Percentiles rank a stretch among this genome's conserved stretches.
Evolutionary conservation across 1,139 yeast species (phyloP).

Genomic region (Lodderomyces pseudojiufengensis): DNA sequence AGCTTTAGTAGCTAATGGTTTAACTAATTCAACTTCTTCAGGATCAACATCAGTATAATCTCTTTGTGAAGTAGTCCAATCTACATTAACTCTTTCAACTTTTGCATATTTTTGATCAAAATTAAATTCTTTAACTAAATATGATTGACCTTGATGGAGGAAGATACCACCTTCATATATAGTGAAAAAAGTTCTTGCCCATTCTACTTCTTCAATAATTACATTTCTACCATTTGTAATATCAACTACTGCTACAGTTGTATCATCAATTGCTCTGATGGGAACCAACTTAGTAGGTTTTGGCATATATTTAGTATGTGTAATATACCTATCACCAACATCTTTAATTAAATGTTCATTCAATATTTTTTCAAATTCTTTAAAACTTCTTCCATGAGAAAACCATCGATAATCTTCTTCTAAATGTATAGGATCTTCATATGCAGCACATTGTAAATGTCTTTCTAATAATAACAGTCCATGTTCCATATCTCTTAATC

Average conservation of each 20-base stretch:
- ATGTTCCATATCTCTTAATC: constrained; percentile 34
- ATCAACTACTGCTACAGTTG: constrained; percentile 81
- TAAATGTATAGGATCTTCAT: constrained; percentile 63
- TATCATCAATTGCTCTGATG: constrained; percentile 80
- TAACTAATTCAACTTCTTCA: constrained; percentile 59
- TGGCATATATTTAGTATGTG: constrained; percentile 62
- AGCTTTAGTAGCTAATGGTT: constrained; percentile 40
- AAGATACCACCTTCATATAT: constrained; percentile 94
- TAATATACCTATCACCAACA: constrained; percentile 53
- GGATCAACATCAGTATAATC: constrained; percentile 95
- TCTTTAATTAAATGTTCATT: constrained; percentile 44
- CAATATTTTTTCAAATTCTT: constrained; percentile 36
- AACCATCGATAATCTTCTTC: constrained; percentile 59
- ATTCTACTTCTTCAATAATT: constrained; percentile 88
- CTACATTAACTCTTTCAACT: constrained; percentile 84
- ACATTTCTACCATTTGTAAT: constrained; percentile 68
- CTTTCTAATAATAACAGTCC: constrained; percentile 55
- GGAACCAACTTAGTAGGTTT: constrained; percentile 76
- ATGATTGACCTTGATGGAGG: constrained; percentile 89
- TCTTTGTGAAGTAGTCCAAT: constrained; percentile 88
- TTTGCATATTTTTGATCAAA: constrained; percentile 72
- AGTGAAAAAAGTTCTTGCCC: constrained; percentile 83
- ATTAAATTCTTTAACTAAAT: constrained; percentile 79
- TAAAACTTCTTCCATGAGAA: constrained; percentile 12
- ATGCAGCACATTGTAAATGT: constrained; percentile 93